These are phyloP conservation scores for Syzygium oleosum DNA, from an alignment of 345 rosid species.

Conservation along the genomic window DNA sequence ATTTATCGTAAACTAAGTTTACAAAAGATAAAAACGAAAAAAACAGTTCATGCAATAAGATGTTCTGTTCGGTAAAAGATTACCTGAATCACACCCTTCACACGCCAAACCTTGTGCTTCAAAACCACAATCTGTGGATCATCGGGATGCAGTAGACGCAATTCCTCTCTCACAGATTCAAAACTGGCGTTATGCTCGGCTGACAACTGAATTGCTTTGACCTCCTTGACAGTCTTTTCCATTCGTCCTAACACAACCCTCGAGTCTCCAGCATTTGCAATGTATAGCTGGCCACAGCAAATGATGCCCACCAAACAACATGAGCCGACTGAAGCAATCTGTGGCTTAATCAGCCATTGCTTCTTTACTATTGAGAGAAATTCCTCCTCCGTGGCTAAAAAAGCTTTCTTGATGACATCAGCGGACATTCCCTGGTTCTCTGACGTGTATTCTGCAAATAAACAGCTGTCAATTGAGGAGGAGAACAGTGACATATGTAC, in stretches of 20 bases:
- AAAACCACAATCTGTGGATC: slow-evolving; percentile 91
- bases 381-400: slow-evolving; percentile 82
- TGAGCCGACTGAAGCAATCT: slow-evolving; percentile 90
- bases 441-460: slow-evolving; percentile 71
- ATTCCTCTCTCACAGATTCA: slow-evolving; percentile 88
- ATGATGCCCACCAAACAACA: slow-evolving; percentile 89
- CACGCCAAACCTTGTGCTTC: slow-evolving; percentile 96
- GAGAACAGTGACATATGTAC: neutral
- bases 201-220: slow-evolving; percentile 82
- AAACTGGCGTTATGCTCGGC: slow-evolving; percentile 82
- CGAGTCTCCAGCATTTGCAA: slow-evolving; percentile 97
- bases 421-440: slow-evolving; percentile 83
- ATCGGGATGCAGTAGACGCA: slow-evolving; percentile 80
- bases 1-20: neutral
- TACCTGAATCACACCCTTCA: slow-evolving; percentile 95
- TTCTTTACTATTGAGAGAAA: slow-evolving; percentile 68
- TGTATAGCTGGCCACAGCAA: slow-evolving; percentile 65
- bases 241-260: slow-evolving; percentile 76
- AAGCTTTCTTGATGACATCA: slow-evolving; percentile 72
- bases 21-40: neutral
- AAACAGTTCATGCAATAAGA: neutral
- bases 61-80: neutral
- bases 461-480: slow-evolving; percentile 4
- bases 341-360: slow-evolving; percentile 65
- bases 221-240: slow-evolving; percentile 38